A percentile compares a stretch with the other conserved stretches of the same genome.
These are phyloP conservation scores for Davidsoniella virescens DNA, from an alignment of 2,329 filamentous ascomycete species.

Conservation along the genomic window DNA sequence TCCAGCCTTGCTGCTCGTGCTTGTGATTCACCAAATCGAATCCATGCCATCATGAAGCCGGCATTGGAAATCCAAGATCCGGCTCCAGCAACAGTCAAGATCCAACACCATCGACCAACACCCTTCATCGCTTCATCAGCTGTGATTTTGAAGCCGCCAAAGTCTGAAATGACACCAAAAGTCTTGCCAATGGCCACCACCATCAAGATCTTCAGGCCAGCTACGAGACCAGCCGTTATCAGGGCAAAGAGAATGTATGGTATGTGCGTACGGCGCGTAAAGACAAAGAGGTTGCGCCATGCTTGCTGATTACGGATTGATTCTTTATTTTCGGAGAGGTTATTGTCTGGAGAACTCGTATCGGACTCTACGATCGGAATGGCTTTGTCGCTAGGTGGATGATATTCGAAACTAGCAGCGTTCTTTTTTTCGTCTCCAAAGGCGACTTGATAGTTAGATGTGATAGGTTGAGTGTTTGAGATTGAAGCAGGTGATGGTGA, in stretches of 20 bases:
- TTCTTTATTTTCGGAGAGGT: too few species aligned
- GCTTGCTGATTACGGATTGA: constrained; percentile 6
- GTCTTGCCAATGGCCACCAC: constrained; percentile 58
- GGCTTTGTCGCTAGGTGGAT: too few species aligned
- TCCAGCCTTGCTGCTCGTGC: constrained; percentile 46
- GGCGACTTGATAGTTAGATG: too few species aligned
- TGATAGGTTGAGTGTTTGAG: too few species aligned
- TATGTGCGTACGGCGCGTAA: constrained; percentile 47
- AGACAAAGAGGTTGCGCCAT: constrained; percentile 47
- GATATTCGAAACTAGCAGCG: too few species aligned
- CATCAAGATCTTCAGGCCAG: constrained; percentile 46
- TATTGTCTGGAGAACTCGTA: too few species aligned
- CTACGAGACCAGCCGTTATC: constrained; percentile 39
- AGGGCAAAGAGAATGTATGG: constrained; percentile 37
- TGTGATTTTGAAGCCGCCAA: constrained; percentile 37
- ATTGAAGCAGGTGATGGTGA: too few species aligned
- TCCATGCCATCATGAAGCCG: constrained; percentile 52
- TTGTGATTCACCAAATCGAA: constrained; percentile 67
- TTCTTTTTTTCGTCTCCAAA: too few species aligned
- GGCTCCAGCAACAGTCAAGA: constrained; percentile 45
- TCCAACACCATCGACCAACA: constrained; percentile 40
- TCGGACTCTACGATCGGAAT: too few species aligned
- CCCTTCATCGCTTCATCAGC: constrained; percentile 34
- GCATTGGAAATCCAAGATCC: constrained; percentile 52
- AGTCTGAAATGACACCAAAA: constrained; percentile 54